These are phyloP conservation scores for Panicum virgatum DNA, from an alignment of 202 grass and related monocot genomes.

Conservation along the genomic window DNA sequence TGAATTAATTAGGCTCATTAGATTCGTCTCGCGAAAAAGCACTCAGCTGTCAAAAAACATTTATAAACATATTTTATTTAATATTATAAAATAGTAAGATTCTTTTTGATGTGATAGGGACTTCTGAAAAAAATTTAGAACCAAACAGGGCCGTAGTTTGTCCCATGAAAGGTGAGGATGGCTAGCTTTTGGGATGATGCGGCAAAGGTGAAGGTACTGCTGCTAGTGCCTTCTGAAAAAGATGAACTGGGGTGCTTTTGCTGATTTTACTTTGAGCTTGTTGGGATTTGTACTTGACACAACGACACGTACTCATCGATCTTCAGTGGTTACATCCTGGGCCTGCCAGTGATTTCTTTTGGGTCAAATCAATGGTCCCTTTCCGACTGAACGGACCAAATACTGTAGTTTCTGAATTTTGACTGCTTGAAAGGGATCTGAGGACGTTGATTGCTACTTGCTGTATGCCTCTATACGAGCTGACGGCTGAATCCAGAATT, in stretches of 20 bases:
- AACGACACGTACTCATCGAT: neutral
- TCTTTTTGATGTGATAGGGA: no score
- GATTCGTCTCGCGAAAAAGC: no score
- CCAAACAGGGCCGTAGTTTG: no score
- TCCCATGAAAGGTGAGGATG: constrained; percentile 1
- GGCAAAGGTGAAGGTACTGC: neutral
- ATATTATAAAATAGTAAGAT: no score
- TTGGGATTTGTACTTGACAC: neutral
- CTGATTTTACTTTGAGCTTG: neutral
- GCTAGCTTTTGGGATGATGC: neutral
- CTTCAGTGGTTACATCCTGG: neutral
- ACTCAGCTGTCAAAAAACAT: no score
- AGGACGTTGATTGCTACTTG: neutral
- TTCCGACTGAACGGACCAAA: neutral
- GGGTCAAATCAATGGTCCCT: neutral
- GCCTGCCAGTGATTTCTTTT: neutral
- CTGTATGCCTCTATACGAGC: no score
- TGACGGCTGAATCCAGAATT: no score
- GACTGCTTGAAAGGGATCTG: neutral
- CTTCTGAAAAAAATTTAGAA: no score
- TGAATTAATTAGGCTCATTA: no score
- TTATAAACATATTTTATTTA: no score
- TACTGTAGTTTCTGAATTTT: constrained; percentile 18
- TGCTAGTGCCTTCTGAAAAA: neutral
- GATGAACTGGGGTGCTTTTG: neutral